phyloP scores from a whole-genome alignment of 768 basidiomycete species.

The Mycena kentingensis region DNA sequence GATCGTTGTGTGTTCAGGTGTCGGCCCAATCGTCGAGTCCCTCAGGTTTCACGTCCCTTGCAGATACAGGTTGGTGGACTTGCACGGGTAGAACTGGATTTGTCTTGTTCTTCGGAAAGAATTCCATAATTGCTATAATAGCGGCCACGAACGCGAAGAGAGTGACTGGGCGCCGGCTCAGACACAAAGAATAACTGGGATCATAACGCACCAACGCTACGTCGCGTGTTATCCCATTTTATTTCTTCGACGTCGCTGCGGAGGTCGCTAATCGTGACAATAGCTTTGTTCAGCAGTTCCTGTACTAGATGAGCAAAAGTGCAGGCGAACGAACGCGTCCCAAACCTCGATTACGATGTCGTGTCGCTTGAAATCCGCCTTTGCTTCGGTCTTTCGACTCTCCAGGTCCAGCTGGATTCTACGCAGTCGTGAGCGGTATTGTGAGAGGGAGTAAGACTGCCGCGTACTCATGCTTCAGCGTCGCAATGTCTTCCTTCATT shows the following conservation, averaged over 20 bases:
- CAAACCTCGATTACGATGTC: constrained; percentile 84
- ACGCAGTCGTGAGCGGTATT: constrained; percentile 1
- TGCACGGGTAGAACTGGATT: constrained; percentile 29
- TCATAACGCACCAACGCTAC: constrained; percentile 54
- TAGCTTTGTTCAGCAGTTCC: constrained; percentile 75
- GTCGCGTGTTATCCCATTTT: constrained; percentile 88
- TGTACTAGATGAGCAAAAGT: constrained; percentile 28
- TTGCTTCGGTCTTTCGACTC: constrained; percentile 88
- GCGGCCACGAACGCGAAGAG: constrained; percentile 67
- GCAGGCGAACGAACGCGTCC: constrained; percentile 1
- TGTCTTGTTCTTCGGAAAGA: constrained; percentile 48
- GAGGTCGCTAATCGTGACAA: constrained; percentile 75
- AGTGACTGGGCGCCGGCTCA: constrained; percentile 45
- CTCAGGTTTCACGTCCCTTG: constrained; percentile 33
- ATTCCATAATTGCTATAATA: constrained; percentile 71
- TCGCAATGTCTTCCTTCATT: constrained; percentile 91
- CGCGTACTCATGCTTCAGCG: constrained; percentile 89
- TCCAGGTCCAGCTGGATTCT: constrained; percentile 98
- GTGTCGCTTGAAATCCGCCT: constrained; percentile 77
- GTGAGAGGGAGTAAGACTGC: constrained; percentile 1
- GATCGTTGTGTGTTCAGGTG: too few species aligned
- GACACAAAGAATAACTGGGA: background rate
- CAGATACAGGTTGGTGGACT: constrained; percentile 31
- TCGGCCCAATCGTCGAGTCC: constrained; percentile 20
- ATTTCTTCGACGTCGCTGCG: constrained; percentile 82